Conservation (phyloP, 768 basidiomycete species). For the Sarcodon aspratus region DNA sequence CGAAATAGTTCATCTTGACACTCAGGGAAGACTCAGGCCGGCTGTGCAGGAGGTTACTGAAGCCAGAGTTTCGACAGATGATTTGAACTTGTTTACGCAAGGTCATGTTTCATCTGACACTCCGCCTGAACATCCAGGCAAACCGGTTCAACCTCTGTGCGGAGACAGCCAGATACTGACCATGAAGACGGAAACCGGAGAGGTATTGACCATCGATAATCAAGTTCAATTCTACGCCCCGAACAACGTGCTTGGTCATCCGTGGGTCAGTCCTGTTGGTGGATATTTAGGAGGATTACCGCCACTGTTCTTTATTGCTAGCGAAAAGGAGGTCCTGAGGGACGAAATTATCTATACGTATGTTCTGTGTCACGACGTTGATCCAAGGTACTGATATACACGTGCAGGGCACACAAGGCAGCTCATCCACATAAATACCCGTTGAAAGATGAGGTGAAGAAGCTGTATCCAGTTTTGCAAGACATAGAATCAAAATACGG, state of each 20-base stretch:
- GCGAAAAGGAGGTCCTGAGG: slow-evolving; percentile 84
- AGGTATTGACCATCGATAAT: slow-evolving; percentile 39
- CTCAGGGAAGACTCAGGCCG: background rate
- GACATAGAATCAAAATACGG: slow-evolving; percentile 39
- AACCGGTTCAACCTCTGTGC: background rate
- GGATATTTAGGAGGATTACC: slow-evolving; percentile 86
- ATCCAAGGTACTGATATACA: background rate
- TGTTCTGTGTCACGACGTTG: slow-evolving; percentile 14
- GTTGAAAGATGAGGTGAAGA: slow-evolving; percentile 28
- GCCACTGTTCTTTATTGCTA: slow-evolving; percentile 73
- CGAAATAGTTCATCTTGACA: slow-evolving; percentile 30
- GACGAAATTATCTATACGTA: slow-evolving; percentile 88
- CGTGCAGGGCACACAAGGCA: slow-evolving; percentile 79
- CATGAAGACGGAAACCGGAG: slow-evolving; percentile 35
- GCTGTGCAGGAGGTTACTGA: background rate
- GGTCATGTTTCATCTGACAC: no score
- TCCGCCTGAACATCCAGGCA: no score
- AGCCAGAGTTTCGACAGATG: background rate
- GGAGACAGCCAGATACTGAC: slow-evolving; percentile 26
- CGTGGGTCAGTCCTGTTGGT: slow-evolving; percentile 71
- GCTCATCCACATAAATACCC: slow-evolving; percentile 68
- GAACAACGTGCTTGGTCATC: slow-evolving; percentile 68
- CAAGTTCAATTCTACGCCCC: slow-evolving; percentile 85
- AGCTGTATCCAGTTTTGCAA: slow-evolving; percentile 42
- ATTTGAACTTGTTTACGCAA: background rate